A percentile compares a stretch with the other conserved stretches of the same genome.
These are phyloP conservation scores for Eragrostis curvula DNA, from an alignment of 176 grass and related monocot species.

Conservation along the genomic window DNA sequence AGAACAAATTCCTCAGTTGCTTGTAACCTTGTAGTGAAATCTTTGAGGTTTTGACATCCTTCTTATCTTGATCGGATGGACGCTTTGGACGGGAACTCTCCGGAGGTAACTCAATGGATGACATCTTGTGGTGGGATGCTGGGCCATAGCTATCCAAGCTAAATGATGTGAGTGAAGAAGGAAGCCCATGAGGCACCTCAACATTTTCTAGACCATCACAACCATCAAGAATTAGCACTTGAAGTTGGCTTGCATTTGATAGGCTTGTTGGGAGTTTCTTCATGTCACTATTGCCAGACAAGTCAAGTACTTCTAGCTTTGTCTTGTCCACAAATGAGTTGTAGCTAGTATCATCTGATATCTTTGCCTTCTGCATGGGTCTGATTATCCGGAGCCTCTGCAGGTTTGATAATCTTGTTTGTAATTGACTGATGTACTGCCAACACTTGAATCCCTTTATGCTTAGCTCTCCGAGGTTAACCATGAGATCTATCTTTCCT, in stretches of 20 bases:
- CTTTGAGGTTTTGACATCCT: neutral
- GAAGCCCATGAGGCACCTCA: no score
- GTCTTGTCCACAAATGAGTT: neutral
- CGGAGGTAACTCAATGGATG: neutral
- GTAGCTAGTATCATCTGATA: neutral
- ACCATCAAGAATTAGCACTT: constrained; percentile 28
- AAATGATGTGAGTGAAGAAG: neutral
- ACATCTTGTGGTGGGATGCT: no score
- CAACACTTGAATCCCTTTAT: neutral
- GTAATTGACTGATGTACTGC: neutral
- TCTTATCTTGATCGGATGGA: neutral
- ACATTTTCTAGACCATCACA: constrained; percentile 3
- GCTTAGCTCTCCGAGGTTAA: constrained; percentile 8
- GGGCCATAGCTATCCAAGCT: constrained; percentile 27
- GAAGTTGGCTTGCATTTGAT: neutral
- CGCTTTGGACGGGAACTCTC: neutral
- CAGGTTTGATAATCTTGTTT: neutral
- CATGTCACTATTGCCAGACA: constrained; percentile 6
- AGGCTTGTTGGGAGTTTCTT: neutral
- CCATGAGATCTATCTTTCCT: neutral
- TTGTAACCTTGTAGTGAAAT: constrained; percentile 24
- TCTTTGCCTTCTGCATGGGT: neutral
- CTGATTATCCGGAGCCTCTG: constrained; percentile 8
- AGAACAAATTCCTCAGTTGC: neutral
- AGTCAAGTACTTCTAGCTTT: constrained; percentile 8